A percentile compares a stretch with the other conserved stretches of the same genome.
phyloP scores from a whole-genome alignment of 2,329 filamentous ascomycete genomes.

The Cladosporium sp. region DNA sequence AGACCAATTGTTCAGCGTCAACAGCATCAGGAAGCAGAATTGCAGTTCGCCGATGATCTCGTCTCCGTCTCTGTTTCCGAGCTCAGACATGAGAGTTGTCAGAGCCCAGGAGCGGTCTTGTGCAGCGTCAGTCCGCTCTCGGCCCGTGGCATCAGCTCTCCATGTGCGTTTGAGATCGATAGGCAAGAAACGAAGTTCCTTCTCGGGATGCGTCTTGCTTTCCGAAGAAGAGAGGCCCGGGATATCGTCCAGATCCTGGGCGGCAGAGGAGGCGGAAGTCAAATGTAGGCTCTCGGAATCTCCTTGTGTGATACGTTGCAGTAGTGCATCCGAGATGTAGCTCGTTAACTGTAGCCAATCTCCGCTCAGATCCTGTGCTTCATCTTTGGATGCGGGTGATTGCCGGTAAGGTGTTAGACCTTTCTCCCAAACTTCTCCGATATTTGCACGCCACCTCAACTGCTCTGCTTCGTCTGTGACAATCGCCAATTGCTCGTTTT shows the following conservation, averaged over 20 bases:
- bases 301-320: slow-evolving; percentile 54
- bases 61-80: slow-evolving; percentile 33
- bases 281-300: slow-evolving; percentile 56
- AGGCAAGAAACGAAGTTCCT: slow-evolving; percentile 57
- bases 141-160: slow-evolving; percentile 61
- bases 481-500: slow-evolving; percentile 48
- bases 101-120: slow-evolving; percentile 65
- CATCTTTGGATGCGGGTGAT: slow-evolving; percentile 34
- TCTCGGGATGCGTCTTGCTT: slow-evolving; percentile 40
- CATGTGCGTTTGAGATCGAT: slow-evolving; percentile 65
- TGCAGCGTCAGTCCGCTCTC: slow-evolving; percentile 63
- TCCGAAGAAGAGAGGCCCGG: slow-evolving; percentile 52
- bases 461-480: slow-evolving; percentile 46
- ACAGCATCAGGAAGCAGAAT: slow-evolving; percentile 63
- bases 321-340: slow-evolving; percentile 49
- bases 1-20: slow-evolving; percentile 67
- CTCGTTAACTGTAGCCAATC: slow-evolving; percentile 59
- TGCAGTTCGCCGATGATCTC: slow-evolving; percentile 60
- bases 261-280: slow-evolving; percentile 60
- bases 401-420: slow-evolving; percentile 53
- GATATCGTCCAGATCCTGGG: slow-evolving; percentile 60
- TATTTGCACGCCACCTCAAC: slow-evolving; percentile 57
- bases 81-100: slow-evolving; percentile 51
- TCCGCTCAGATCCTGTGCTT: slow-evolving; percentile 45
- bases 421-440: slow-evolving; percentile 58